These are phyloP conservation scores for Austroboletus olivaceoglutinosus DNA, from an alignment of 1,284 basidiomycete genomes.

Conservation along the genomic window DNA sequence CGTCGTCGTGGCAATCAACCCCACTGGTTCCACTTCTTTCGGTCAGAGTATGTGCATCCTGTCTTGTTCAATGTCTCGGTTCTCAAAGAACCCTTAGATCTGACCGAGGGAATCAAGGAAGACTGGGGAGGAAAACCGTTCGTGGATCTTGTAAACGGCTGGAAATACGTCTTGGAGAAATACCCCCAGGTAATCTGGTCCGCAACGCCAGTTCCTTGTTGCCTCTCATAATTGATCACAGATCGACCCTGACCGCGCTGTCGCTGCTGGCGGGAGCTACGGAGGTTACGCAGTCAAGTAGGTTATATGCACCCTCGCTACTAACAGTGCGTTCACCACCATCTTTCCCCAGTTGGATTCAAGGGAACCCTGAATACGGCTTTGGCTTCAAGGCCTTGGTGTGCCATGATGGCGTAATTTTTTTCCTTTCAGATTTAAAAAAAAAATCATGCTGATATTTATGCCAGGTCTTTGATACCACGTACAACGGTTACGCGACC, in stretches of 20 bases:
- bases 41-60: conserved; percentile 60
- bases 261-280: conserved; percentile 79
- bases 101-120: conserved; percentile 75
- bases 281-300: conserved; percentile 85
- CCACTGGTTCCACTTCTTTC: conserved; percentile 86
- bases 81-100: conserved; percentile 39
- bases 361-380: conserved; percentile 83
- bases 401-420: conserved; percentile 79
- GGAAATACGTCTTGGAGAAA: conserved; percentile 64
- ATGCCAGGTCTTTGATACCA: conserved; percentile 62
- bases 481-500: conserved; percentile 75
- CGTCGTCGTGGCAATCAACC: conserved; percentile 81
- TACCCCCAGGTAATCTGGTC: conserved; percentile 63
- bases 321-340: conserved; percentile 1
- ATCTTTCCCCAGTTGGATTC: conserved; percentile 73
- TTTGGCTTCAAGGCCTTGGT: conserved; percentile 89
- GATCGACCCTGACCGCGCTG: conserved; percentile 80
- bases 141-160: conserved; percentile 74
- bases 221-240: conserved; percentile 31
- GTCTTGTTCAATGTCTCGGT: neutral
- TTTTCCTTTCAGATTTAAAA: neutral
- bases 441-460: neutral
- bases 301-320: conserved; percentile 14
- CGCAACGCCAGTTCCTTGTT: neutral
- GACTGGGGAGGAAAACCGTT: conserved; percentile 90